phyloP scores from a whole-genome alignment of 345 rosid species.

The Passiflora organensis region DNA sequence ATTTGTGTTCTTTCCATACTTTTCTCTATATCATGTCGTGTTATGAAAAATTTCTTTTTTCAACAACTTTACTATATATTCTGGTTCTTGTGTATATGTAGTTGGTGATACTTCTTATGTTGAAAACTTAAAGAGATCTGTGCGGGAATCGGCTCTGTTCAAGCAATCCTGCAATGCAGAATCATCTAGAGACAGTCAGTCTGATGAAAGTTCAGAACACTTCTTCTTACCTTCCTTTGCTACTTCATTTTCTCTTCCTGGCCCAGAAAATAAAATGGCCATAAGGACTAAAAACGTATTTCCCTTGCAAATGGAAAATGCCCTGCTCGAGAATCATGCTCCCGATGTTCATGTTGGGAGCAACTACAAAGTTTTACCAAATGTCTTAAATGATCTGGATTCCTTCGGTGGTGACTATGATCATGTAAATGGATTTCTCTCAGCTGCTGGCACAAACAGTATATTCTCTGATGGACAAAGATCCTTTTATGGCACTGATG shows the following conservation, averaged over 20 bases:
- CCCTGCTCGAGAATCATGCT: constrained; percentile 37
- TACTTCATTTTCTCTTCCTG: constrained; percentile 46
- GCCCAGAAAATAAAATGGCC: constrained; percentile 48
- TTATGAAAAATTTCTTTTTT: constrained; percentile 6
- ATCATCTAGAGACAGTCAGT: constrained; percentile 59
- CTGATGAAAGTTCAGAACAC: constrained; percentile 78
- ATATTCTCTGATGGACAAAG: constrained; percentile 47
- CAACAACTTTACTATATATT: constrained; percentile 11
- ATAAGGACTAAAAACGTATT: constrained; percentile 49
- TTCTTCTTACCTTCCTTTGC: constrained; percentile 73
- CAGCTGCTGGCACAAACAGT: constrained; percentile 54
- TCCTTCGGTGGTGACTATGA: constrained; percentile 59
- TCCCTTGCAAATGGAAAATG: constrained; percentile 46
- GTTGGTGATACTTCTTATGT: constrained; percentile 58
- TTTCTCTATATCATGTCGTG: background rate
- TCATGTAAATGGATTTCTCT: constrained; percentile 64
- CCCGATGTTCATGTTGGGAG: constrained; percentile 39
- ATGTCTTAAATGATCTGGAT: constrained; percentile 54
- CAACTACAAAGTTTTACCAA: constrained; percentile 56
- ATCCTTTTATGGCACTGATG: constrained; percentile 62
- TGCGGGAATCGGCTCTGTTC: constrained; percentile 80
- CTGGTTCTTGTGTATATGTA: constrained; percentile 36
- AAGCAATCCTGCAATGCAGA: constrained; percentile 58
- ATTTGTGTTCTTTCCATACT: background rate
- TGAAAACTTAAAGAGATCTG: constrained; percentile 83